Conservation (phyloP, 2,329 filamentous ascomycete species). For the Epichloe uncinata region DNA sequence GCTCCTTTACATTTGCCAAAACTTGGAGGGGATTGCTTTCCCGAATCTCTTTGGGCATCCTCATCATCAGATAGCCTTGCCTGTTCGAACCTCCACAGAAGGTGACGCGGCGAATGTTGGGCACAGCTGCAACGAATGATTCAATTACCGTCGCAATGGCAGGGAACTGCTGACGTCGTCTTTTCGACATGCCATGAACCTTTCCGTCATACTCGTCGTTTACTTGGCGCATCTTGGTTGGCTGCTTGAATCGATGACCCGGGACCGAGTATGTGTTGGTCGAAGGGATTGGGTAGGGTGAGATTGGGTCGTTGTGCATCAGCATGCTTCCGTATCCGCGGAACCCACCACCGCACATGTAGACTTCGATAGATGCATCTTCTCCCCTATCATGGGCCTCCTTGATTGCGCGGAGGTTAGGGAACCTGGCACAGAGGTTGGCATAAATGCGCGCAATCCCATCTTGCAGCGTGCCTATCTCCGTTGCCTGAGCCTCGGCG, state of each 20-base stretch:
- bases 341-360: constrained; percentile 82
- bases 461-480: constrained; percentile 40
- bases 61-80: constrained; percentile 69
- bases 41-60: constrained; percentile 44
- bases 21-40: constrained; percentile 50
- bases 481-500: constrained; percentile 26
- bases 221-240: constrained; percentile 34
- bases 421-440: constrained; percentile 34
- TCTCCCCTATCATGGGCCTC: constrained; percentile 21
- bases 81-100: constrained; percentile 84
- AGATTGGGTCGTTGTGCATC: constrained; percentile 60
- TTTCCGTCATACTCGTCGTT: constrained; percentile 39
- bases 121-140: constrained; percentile 55
- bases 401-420: constrained; percentile 29
- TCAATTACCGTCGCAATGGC: constrained; percentile 73
- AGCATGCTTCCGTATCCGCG: constrained; percentile 82
- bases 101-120: constrained; percentile 56
- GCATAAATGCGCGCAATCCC: constrained; percentile 49
- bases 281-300: constrained; percentile 71
- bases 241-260: constrained; percentile 45
- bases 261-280: constrained; percentile 66
- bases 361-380: constrained; percentile 48
- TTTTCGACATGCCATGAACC: constrained; percentile 66
- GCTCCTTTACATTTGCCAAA: constrained; percentile 12
- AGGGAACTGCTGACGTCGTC: constrained; percentile 68